These are phyloP conservation scores for Aspergillus tubingensis DNA, from an alignment of 2,329 filamentous ascomycete species.

Conservation along the genomic window DNA sequence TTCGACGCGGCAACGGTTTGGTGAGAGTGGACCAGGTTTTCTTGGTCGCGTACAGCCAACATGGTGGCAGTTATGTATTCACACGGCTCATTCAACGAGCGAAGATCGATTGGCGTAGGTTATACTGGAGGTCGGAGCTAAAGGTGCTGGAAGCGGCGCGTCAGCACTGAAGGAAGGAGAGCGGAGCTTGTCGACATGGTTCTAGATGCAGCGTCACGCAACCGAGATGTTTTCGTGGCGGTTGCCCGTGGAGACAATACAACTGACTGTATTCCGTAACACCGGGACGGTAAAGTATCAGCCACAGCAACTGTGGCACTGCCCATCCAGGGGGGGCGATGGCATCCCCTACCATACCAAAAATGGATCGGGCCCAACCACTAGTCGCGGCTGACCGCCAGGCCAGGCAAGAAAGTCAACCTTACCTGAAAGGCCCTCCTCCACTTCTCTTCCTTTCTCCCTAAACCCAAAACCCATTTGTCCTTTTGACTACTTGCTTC, in stretches of 20 bases:
- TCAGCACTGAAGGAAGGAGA: neutral
- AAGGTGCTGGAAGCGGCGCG: conserved; percentile 3
- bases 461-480: conserved; percentile 22
- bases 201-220: conserved; percentile 23
- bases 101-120: neutral
- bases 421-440: conserved; percentile 19
- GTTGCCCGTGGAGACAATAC: conserved; percentile 44
- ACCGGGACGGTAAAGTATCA: too few species aligned
- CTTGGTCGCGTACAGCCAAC: conserved; percentile 80
- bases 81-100: conserved; percentile 23
- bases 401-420: conserved; percentile 16
- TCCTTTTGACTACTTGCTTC: conserved; percentile 16
- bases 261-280: too few species aligned
- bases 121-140: neutral
- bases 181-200: conserved; percentile 15
- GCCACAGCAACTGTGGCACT: too few species aligned
- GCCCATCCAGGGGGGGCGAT: neutral
- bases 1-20: conserved; percentile 72
- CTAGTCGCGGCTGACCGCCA: conserved; percentile 24
- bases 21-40: conserved; percentile 78
- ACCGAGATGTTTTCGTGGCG: conserved; percentile 29
- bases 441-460: conserved; percentile 19
- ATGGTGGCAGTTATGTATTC: conserved; percentile 51
- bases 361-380: conserved; percentile 10
- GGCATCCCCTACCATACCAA: conserved; percentile 8